These are phyloP conservation scores for Rhodofomes roseus DNA, from an alignment of 1,284 basidiomycete genomes.

Conservation along the genomic window DNA sequence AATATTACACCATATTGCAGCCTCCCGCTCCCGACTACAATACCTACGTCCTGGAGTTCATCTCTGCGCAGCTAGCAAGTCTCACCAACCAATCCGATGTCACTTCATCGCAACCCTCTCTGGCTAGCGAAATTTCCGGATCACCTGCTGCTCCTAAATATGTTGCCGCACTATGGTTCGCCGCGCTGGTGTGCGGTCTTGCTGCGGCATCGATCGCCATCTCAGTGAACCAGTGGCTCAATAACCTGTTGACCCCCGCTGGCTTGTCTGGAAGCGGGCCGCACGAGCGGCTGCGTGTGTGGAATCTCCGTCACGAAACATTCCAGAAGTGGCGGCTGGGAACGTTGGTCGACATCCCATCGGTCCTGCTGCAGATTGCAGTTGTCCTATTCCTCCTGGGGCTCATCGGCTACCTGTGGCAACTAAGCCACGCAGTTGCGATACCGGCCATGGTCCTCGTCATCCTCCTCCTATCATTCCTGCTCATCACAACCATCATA, in stretches of 20 bases:
- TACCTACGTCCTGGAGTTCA: not conserved
- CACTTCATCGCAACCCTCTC: not conserved
- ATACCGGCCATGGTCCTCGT: constrained; percentile 6
- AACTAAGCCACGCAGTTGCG: constrained; percentile 15
- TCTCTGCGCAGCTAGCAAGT: not conserved
- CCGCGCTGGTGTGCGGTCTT: not conserved
- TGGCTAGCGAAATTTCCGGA: not conserved
- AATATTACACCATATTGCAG: not conserved
- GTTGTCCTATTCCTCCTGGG: constrained; percentile 23
- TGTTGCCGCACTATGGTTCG: not conserved
- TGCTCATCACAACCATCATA: constrained; percentile 16
- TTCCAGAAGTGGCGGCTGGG: constrained; percentile 15
- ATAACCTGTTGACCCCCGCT: not conserved
- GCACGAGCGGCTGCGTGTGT: not conserved
- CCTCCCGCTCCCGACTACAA: not conserved
- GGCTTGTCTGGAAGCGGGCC: not conserved
- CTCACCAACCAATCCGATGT: not conserved
- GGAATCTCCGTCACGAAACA: not conserved
- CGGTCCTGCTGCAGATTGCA: constrained; percentile 19
- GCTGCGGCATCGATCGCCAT: constrained; percentile 1
- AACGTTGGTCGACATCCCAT: constrained; percentile 17
- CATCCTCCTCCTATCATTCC: constrained; percentile 11
- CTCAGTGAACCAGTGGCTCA: not conserved
- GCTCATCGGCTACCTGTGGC: constrained; percentile 20
- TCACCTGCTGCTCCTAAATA: not conserved